Evolutionary conservation across 768 basidiomycete species (phyloP), one percentile per base, ranked within the genome.

Genomic region (Crucibulum laeve): DNA sequence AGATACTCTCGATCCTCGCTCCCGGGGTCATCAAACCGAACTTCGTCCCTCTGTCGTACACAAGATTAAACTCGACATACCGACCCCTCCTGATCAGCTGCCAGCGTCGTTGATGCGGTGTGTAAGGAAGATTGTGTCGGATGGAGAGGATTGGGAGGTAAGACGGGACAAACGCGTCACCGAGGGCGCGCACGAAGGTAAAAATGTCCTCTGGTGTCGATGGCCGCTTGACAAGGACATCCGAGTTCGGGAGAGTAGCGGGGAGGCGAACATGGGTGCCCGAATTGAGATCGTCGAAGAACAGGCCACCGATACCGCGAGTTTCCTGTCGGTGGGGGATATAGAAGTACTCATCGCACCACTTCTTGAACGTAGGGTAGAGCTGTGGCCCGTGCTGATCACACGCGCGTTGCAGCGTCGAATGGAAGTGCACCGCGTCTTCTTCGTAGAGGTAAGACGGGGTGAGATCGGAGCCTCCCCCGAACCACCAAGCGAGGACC

Each of bases 261-360:
- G 69, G 64, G 24, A 92, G 69, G n/a, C 80, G 79, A n/a, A 70
- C 58, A 58, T 92, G 90, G 2, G 69, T 63, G 25, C 76, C 76
- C 39, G 71, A 73, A 52, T 74, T 80, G 44, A 98, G 79, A 60
- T 99, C 96, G 61, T 98, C 96, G 57, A 97, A 95, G 73, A 98
- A 98, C 43, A 99, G 69, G 0, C 96, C 96, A 24, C 96, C 96
- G 38, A 99, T 66, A 3, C 96, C 96, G 34, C 96, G 79, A 2
- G 80, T 65, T 67, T 98, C 96, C 23, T 65, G 59, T 8, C 96
- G 81, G 61, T 98, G 96, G 14, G 88, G 76, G 56, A 97, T 87
- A 63, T 75, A 85, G 64, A 99, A 99, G 69, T 99, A 99, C 60
- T 94, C 85, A 65, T 98, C 96, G 68, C 95, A 97, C 91, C 93